Conservation (phyloP, 2,329 filamentous ascomycete genomes). For the Rugonectria rugulosa region DNA sequence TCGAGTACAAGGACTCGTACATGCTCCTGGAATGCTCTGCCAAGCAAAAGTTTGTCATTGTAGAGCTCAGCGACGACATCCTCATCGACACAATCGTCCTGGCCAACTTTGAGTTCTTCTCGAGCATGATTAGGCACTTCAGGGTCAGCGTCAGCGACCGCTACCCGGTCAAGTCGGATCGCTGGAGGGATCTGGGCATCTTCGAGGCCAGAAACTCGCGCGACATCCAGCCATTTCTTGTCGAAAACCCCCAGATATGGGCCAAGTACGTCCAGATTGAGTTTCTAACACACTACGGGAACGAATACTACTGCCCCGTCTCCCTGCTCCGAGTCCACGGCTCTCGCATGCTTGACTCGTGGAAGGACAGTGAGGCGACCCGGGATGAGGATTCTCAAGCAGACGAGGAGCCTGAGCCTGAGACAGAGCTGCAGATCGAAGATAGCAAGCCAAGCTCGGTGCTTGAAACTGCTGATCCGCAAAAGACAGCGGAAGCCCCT, state of each 20-base stretch:
- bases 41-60: conserved; percentile 90
- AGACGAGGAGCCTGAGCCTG: conserved; percentile 27
- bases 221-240: conserved; percentile 91
- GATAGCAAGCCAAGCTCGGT: conserved; percentile 10
- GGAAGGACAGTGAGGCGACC: conserved; percentile 79
- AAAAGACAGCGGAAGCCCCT: background rate
- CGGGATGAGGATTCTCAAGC: conserved; percentile 66
- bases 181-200: conserved; percentile 87
- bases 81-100: conserved; percentile 96
- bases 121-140: conserved; percentile 92
- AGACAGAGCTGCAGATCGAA: conserved; percentile 13
- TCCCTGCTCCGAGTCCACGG: conserved; percentile 92
- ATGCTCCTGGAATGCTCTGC: conserved; percentile 93
- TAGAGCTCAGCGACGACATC: conserved; percentile 88
- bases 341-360: conserved; percentile 94
- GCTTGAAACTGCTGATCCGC: background rate
- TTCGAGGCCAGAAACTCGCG: conserved; percentile 93
- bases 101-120: conserved; percentile 99
- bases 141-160: conserved; percentile 91
- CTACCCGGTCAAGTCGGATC: conserved; percentile 90
- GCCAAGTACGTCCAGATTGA: conserved; percentile 92
- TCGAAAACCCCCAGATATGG: conserved; percentile 96
- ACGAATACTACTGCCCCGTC: conserved; percentile 95
- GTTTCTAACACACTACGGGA: conserved; percentile 91
- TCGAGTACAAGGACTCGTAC: conserved; percentile 98